These are phyloP conservation scores for Chenopodium album DNA, from an alignment of 148 eudicot species.

Conservation along the genomic window DNA sequence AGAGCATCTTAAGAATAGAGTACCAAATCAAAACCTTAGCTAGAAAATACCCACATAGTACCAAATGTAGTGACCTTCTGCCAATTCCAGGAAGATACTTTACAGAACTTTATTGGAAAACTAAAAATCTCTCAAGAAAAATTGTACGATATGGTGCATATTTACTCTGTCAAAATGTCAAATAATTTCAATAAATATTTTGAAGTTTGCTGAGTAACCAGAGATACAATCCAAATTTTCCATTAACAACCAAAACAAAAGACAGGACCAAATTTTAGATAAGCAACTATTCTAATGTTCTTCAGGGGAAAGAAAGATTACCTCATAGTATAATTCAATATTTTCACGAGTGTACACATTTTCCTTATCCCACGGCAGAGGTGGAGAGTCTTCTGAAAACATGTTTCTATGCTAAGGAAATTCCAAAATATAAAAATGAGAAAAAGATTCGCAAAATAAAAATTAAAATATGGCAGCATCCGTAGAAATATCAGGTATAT, in stretches of 20 bases:
- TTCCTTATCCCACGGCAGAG: conserved; percentile 86
- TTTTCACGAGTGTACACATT: conserved; percentile 78
- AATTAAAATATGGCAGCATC: background rate
- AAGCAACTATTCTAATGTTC: background rate
- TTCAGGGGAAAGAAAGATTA: conserved; percentile 18
- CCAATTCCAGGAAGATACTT: background rate
- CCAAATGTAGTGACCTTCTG: background rate
- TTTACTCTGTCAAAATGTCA: background rate
- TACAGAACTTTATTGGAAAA: background rate
- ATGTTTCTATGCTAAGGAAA: conserved; percentile 85
- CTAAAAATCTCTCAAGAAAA: background rate
- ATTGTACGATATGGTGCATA: background rate
- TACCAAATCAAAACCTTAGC: background rate
- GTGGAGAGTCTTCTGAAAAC: conserved; percentile 72
- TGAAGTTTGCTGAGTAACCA: background rate
- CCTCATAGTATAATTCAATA: conserved; percentile 89
- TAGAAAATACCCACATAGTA: background rate
- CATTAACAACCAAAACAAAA: background rate
- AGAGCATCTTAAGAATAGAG: no score
- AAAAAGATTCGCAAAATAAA: background rate
- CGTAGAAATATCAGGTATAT: background rate
- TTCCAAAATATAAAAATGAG: background rate
- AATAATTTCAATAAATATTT: background rate
- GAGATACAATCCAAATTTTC: background rate
- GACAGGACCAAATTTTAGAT: background rate